These are phyloP conservation scores for Aegilops umbellulata DNA, from an alignment of 176 grass and related monocot species.

Conservation along the genomic window DNA sequence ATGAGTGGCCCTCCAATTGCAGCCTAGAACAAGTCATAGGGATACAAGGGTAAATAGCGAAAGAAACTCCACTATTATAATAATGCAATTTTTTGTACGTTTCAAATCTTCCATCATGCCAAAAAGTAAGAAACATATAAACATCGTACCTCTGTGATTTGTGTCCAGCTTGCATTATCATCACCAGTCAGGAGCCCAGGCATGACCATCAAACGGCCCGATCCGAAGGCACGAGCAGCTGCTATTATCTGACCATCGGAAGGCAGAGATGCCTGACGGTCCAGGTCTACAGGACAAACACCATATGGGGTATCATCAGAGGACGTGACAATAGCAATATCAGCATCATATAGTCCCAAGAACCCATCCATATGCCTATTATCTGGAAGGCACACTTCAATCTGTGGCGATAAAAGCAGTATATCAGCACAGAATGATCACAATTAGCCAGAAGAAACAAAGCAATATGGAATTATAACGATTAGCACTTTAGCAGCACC, in stretches of 20 bases:
- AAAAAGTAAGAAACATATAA: neutral
- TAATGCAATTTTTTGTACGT: neutral
- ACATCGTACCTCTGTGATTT: neutral
- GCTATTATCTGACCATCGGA: neutral
- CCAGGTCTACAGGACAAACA: neutral
- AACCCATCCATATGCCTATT: neutral
- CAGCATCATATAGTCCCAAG: conserved; percentile 28
- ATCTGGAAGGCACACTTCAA: neutral
- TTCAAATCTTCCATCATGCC: neutral
- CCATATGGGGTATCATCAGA: too few relatives aligned
- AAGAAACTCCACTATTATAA: neutral
- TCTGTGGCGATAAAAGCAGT: neutral
- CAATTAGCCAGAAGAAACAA: neutral
- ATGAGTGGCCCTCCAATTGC: neutral
- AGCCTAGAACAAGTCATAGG: neutral
- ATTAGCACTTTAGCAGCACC: neutral
- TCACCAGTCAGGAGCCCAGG: neutral
- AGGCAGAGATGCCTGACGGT: neutral
- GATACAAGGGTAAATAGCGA: neutral
- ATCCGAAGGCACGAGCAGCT: neutral
- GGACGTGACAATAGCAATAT: neutral
- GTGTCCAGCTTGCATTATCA: neutral
- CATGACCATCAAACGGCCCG: neutral
- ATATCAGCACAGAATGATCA: neutral
- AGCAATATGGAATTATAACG: neutral